Conservation (phyloP, 495 filamentous ascomycete species). For the Neurospora sp. region DNA sequence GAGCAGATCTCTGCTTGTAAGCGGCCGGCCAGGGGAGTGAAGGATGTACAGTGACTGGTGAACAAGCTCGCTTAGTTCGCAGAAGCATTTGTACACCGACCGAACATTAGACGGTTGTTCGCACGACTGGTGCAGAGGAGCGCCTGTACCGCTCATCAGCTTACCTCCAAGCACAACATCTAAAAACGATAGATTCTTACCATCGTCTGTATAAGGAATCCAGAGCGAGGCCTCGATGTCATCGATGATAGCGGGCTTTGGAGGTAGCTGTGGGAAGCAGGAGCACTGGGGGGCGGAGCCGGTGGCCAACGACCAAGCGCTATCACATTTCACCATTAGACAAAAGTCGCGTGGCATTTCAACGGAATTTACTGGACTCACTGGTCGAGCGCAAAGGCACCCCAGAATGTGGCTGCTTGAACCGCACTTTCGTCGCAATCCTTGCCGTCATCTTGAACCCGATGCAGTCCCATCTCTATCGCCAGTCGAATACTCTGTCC, state of each 20-base stretch:
- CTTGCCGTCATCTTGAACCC: constrained; percentile 27
- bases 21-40: constrained; percentile 48
- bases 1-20: constrained; percentile 48
- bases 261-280: constrained; percentile 41
- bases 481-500: constrained; percentile 56
- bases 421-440: constrained; percentile 49
- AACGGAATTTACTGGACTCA: constrained; percentile 23
- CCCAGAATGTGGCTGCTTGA: constrained; percentile 62
- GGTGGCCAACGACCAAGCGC: constrained; percentile 54
- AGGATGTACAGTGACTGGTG: constrained; percentile 54
- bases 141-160: constrained; percentile 21
- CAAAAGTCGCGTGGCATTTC: background rate
- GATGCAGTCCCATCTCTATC: constrained; percentile 56
- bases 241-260: constrained; percentile 46
- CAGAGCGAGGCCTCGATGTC: constrained; percentile 44
- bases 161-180: background rate
- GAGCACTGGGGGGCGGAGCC: constrained; percentile 55
- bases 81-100: constrained; percentile 51
- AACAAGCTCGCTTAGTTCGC: constrained; percentile 56
- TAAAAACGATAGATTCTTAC: constrained; percentile 18
- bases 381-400: constrained; percentile 60
- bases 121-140: constrained; percentile 36
- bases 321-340: constrained; percentile 16
- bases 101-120: constrained; percentile 45
- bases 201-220: constrained; percentile 51